Base-by-base conservation (phyloP, 768 basidiomycete genomes). In the Pluteus cervinus region DNA sequence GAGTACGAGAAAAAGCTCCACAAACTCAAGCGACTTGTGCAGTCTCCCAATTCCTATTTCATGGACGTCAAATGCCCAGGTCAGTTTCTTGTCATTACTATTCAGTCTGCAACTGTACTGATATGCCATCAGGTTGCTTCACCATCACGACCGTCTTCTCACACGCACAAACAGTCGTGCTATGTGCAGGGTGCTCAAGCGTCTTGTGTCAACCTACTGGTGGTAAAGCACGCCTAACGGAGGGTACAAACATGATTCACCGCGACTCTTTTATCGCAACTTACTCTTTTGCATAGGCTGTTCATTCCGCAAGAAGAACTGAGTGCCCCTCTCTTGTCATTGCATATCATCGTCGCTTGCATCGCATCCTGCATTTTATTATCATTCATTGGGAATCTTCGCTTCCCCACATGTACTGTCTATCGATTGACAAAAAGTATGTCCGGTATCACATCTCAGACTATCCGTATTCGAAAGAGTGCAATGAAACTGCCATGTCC, bases 51-150 rank as follows among this genome's bases (percentile, higher is more conserved):
- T 70, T 98, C 94, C 24, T 98, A 89, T 71, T 98, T 98, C 71
- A 98, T 99, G 96, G 96, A 99, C 56, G 93, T 98, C 54, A 99
- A 98, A 68, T 98, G 94, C 70, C 83, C 94, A 53, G 92, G 89
- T 90, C 44, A 42, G 81, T 68, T n/a, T 18, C n/a, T 12, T 24
- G 7, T 33, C 25, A 17, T 30, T 29, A 16, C 31, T 33, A 28
- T 31, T 23, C 21, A 39, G 28, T 29, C 12, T 21, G 16, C 26
- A 24, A 20, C 33, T 33, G 44, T 41, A 38, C 45, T 46, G 51
- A 29, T 40, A 33, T 47, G 38, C 43, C n/a, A 36, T n/a, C 49
- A 88, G 90, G 90, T 47, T 94, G 91, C 75, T 91, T 91, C 62
- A 79, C 81, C 51, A 89, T 91, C 63, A 92, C 91, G 53, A 93